phyloP scores from a whole-genome alignment of 2,329 filamentous ascomycete genomes.

The Fusarium pseudonygamai region DNA sequence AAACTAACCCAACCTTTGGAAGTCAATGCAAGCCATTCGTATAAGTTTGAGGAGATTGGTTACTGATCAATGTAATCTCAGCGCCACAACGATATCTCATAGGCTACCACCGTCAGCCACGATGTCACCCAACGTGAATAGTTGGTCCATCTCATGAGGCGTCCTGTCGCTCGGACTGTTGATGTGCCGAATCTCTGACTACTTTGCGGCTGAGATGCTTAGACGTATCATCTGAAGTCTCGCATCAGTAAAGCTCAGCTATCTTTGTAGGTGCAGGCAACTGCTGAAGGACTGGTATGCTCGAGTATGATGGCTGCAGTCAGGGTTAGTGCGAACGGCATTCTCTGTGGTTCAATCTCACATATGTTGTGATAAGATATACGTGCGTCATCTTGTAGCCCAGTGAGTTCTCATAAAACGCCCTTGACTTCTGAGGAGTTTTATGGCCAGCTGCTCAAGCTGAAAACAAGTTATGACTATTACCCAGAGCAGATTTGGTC shows the following conservation, averaged over 20 bases:
- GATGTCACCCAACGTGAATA: background rate
- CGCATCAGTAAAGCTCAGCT: background rate
- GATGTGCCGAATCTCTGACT: background rate
- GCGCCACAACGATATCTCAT: background rate
- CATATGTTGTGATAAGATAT: too few species aligned
- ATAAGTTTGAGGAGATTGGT: background rate
- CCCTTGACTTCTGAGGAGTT: background rate
- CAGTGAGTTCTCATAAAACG: background rate
- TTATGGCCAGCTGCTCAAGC: too few species aligned
- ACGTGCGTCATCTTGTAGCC: too few species aligned
- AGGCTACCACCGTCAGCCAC: background rate
- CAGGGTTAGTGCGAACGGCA: background rate
- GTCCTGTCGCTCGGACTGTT: background rate
- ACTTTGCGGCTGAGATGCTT: background rate
- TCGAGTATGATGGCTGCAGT: background rate
- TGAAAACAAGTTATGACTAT: fast-evolving
- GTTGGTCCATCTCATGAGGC: background rate
- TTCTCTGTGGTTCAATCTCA: background rate
- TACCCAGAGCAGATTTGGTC: background rate
- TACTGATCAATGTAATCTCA: background rate
- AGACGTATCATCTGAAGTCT: background rate
- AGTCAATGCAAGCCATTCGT: background rate
- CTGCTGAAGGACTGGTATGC: background rate
- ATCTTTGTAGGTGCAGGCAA: background rate
- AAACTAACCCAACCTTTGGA: too few species aligned